phyloP scores from a whole-genome alignment of 768 basidiomycete genomes.

The Tricholoma bakamatsutake region DNA sequence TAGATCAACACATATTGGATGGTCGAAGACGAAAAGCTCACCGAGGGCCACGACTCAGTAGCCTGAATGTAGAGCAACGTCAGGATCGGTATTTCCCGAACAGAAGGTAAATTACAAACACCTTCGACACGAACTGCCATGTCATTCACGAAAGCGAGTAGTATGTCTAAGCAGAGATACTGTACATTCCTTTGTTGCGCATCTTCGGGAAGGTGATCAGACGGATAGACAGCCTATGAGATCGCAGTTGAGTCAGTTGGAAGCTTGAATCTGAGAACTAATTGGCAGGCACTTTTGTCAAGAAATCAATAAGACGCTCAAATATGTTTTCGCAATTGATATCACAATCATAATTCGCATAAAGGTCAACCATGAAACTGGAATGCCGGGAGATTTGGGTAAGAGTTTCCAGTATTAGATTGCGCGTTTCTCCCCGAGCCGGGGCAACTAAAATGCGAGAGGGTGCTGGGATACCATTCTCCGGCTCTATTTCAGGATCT shows the following conservation, averaged over 20 bases:
- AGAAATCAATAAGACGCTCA: conserved; percentile 81
- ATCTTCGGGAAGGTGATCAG: conserved; percentile 54
- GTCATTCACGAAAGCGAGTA: conserved; percentile 81
- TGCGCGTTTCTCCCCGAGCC: conserved; percentile 81
- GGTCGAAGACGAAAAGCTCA: conserved; percentile 25
- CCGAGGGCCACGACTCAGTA: conserved; percentile 57
- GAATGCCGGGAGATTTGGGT: conserved; percentile 75
- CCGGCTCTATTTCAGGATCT: conserved; percentile 37
- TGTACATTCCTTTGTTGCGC: conserved; percentile 73
- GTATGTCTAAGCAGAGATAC: conserved; percentile 80
- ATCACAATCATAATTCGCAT: conserved; percentile 96
- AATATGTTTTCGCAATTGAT: conserved; percentile 95
- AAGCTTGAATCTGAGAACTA: not conserved
- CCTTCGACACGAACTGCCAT: conserved; percentile 66
- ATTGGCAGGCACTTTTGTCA: conserved; percentile 64
- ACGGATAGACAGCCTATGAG: conserved; percentile 72
- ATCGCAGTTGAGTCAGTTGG: not conserved
- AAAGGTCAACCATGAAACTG: conserved; percentile 94
- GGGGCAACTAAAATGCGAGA: conserved; percentile 62
- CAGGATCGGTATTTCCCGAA: conserved; percentile 2
- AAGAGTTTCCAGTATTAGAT: conserved; percentile 85
- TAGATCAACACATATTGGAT: conserved; percentile 1
- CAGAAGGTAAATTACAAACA: conserved; percentile 26
- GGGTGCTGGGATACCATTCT: conserved; percentile 41
- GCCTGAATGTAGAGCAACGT: conserved; percentile 24